Percentiles rank a stretch among this genome's conserved stretches.
Evolutionary conservation across 2,329 filamentous ascomycete genomes (phyloP).

Genomic region (Fusarium albosuccineum): DNA sequence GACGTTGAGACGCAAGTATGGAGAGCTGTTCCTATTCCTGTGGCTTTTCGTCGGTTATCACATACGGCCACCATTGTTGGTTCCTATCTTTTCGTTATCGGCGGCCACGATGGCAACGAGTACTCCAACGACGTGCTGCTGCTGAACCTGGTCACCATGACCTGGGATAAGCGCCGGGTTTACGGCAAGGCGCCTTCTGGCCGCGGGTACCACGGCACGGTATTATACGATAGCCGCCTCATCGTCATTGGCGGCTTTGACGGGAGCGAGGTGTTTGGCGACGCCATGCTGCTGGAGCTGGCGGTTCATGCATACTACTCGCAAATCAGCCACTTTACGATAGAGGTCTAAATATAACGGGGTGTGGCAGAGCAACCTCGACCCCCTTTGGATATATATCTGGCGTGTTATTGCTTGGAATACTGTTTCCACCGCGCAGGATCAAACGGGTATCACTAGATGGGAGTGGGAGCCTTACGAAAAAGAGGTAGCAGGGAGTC

Average conservation of each 20-base stretch:
- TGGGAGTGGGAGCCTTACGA: conserved; percentile 18
- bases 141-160: conserved; percentile 79
- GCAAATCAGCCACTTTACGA: conserved; percentile 79
- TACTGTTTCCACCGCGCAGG: conserved; percentile 16
- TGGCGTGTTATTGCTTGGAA: conserved; percentile 27
- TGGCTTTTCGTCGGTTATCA: conserved; percentile 74
- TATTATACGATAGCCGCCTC: conserved; percentile 74
- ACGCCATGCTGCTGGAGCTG: conserved; percentile 76
- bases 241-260: conserved; percentile 77
- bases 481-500: conserved; percentile 42
- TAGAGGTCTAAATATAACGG: conserved; percentile 66
- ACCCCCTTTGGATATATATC: conserved; percentile 15
- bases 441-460: conserved; percentile 23
- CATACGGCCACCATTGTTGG: conserved; percentile 78
- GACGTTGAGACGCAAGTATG: conserved; percentile 73
- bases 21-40: conserved; percentile 69
- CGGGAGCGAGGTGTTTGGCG: conserved; percentile 75
- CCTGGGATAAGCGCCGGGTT: conserved; percentile 76
- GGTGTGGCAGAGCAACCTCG: conserved; percentile 1
- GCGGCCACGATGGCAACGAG: conserved; percentile 77
- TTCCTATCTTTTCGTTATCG: conserved; percentile 77
- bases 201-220: conserved; percentile 75
- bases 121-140: conserved; percentile 78
- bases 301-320: conserved; percentile 80
- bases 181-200: conserved; percentile 74